Evolutionary conservation across 169 alveolate species (phyloP), one percentile per base, ranked within the genome.

Genomic region (Eimeria praecox): DNA sequence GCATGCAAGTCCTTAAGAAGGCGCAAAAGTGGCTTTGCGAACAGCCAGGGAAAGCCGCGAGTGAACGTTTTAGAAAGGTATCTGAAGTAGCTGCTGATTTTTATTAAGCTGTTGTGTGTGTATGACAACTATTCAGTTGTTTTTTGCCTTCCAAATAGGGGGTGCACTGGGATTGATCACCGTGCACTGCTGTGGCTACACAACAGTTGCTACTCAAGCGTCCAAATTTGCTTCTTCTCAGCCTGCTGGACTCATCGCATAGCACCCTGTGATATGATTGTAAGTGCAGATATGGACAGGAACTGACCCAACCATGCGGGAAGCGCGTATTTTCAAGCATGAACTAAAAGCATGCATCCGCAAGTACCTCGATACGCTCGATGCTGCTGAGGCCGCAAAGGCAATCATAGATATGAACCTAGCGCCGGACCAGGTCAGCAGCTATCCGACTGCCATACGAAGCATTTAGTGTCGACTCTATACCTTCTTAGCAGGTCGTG

Each of bases 1-100:
- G 96, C 92, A 86, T 94, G 94, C 94, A 75, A 54, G 92, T 85
- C 88, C 69, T 94, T 38, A 89, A 88, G 77, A 85, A 86, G 71
- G 96, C 90, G 35, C 95, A 89, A 44, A 85, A 88, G 95, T 94
- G 96, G 96, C 87, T 85, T 14, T 77, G 83, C 46, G 90, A 71
- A 33, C 94, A 85, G 46, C 86, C 86, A 49, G 96, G 92, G 22
- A 93, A 92, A 77, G 92, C 83, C 54, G 85, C 80, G 42, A 80
- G 92, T 40, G 89, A 42, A 73, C 87, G 95, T 18, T 56, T 90
- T 38, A 77, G 95, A 30, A 90, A 90, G 95, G 95, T 90, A 90
- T 30, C n/a, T 30, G 64, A 71, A 71, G 52, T 16, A 71, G 52
- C 27, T 0, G 30, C 18, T 66, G 59, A 52, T 52, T 1, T 52